Base-by-base conservation (phyloP, 2,329 filamentous ascomycete genomes). In the Pleurostoma richardsiae region DNA sequence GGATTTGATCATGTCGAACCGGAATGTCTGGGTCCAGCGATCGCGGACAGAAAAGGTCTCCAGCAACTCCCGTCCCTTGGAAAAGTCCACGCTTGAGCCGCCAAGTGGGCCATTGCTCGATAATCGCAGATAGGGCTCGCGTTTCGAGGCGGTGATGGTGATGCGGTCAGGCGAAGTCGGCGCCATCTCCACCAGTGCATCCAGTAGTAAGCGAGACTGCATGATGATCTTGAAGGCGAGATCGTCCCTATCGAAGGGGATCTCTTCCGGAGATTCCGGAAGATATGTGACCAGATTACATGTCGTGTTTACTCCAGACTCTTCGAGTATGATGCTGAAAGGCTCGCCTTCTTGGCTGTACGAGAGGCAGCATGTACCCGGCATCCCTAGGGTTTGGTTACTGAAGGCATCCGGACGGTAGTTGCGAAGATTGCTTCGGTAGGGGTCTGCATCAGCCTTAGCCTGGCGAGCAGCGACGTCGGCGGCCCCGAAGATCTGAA, bases 211-310 rank as follows among this genome's bases (percentile, higher is more conserved):
- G 31, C 79, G 78, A 8, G 85, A 81, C 55, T 85, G 87, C 87
- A 96, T 96, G 61, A 99, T 97, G 49, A 96, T 90, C 64, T 97
- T 99, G 71, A 96, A 87, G 6, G 82, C 76, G 6, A 97, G 74
- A 44, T 84, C 80, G 43, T 90, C 80, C 30, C 90, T 82, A 59
- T 92, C 83, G 55, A 99, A 90, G 0, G 92, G 94, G 41, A 99
- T 97, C 44, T 91, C 86, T 44, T 91, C 85, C 11, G 81, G 77
- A 39, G 71, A 68, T 53, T 90, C 85, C 11, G 87, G 80, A 43
- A 90, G 79, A 67, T 96, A 99, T 1, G 94, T 97, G 6, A 86
- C 88, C 44, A 99, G 73, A 50, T 94, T 86, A 66, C 91, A 96
- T 6, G 87, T 95, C 1, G 91, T 96, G 47, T 86, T 91, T 41